These are phyloP conservation scores for Ascocoryne sarcoides DNA, from an alignment of 2,329 filamentous ascomycete genomes.

Conservation along the genomic window DNA sequence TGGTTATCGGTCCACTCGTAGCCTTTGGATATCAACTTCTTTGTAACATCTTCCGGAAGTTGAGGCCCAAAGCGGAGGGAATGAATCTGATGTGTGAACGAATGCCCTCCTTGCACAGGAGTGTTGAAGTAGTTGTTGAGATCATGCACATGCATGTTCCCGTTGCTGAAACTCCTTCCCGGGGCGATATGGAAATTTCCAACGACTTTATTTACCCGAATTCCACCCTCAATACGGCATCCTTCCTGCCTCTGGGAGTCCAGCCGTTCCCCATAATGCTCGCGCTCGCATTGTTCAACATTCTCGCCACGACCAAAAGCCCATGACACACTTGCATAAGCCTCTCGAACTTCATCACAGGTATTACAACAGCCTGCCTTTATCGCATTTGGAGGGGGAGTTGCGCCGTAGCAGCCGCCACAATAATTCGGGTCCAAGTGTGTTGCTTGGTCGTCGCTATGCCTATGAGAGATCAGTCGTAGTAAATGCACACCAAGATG, in stretches of 20 bases:
- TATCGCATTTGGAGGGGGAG: slow-evolving; percentile 56
- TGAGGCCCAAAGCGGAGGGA: slow-evolving; percentile 87
- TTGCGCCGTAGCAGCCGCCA: slow-evolving; percentile 84
- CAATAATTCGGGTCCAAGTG: slow-evolving; percentile 92
- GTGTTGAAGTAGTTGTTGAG: slow-evolving; percentile 88
- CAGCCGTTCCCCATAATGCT: slow-evolving; percentile 85
- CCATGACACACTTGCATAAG: slow-evolving; percentile 84
- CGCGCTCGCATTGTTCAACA: slow-evolving; percentile 90
- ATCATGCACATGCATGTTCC: slow-evolving; percentile 96
- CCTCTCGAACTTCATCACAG: slow-evolving; percentile 92
- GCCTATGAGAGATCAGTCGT: slow-evolving; percentile 36
- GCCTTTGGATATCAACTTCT: slow-evolving; percentile 47
- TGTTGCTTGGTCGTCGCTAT: slow-evolving; percentile 57
- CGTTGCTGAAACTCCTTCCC: slow-evolving; percentile 89
- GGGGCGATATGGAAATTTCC: slow-evolving; percentile 98
- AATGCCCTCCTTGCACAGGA: slow-evolving; percentile 61
- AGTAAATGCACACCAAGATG: neutral
- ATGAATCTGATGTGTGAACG: slow-evolving; percentile 84
- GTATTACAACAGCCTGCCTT: slow-evolving; percentile 95
- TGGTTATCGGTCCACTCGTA: slow-evolving; percentile 80
- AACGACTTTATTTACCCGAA: slow-evolving; percentile 96
- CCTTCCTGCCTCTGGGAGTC: slow-evolving; percentile 85
- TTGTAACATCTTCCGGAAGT: slow-evolving; percentile 62
- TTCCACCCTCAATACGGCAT: slow-evolving; percentile 83
- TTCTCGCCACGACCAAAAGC: slow-evolving; percentile 87